Base-by-base conservation (phyloP, 257 asterid genomes). In the Galeopsis tetrahit region DNA sequence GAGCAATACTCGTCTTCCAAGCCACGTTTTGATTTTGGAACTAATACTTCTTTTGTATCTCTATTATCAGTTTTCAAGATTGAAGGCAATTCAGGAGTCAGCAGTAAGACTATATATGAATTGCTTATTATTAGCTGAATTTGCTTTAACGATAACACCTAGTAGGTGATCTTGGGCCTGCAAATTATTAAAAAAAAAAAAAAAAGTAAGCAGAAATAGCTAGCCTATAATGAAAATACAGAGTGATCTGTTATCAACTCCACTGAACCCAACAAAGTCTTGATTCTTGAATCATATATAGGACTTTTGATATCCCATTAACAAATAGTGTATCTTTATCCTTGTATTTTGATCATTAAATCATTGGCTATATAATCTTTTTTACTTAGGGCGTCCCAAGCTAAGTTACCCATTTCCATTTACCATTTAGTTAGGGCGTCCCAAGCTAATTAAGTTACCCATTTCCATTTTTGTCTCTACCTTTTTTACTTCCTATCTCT, bases 91-190 rank as follows among this genome's bases (percentile, higher is more conserved):
- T 90, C 92, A 32, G 97, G 99, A 72, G 87, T 88, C 88, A 95
- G 80, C 80, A 92, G 89, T 73, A 95, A 77, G 81, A 88, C 96
- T 69, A 95, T n/a, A n/a, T n/a, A n/a, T 81, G 84, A 87, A 92
- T 70, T 87, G 89, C 80, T 86, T 95, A 80, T 71, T 78, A 79
- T 70, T 87, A 75, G 85, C 76, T 53, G 97, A 82, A 71, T 95
- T 92, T 60, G 90, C 39, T 85, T 92, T 95, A 80, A 95, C 78
- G 38, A 95, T 81, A 61, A 86, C 99, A 7, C 97, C 99, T 36
- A 92, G 93, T 73, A 92, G 85, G 86, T 92, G 97, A 83, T 92
- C 97, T 82, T 88, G 91, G 69, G 75, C 95, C 99, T 94, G 95
- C 79, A 84, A 79, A 38, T 72, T 13, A 78, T 15, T n/a, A n/a